A percentile compares a stretch with the other conserved stretches of the same genome.
These are phyloP conservation scores for Hawksworthiomyces lignivorus DNA, from an alignment of 2,329 filamentous ascomycete species.

Conservation along the genomic window DNA sequence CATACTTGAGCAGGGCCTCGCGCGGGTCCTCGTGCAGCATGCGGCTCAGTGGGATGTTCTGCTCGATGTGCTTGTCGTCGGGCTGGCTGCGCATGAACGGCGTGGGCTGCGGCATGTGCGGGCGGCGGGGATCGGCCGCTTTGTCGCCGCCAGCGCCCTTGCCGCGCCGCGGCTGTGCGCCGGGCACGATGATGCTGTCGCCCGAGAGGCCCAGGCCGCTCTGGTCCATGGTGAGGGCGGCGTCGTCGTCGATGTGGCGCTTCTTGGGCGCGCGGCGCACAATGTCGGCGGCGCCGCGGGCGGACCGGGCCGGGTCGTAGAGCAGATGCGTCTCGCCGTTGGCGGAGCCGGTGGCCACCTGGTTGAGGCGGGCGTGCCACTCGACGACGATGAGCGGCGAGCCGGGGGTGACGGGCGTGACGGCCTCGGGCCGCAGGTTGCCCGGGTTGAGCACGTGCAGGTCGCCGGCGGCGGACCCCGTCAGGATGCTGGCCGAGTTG, in stretches of 20 bases:
- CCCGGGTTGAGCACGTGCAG: conserved; percentile 91
- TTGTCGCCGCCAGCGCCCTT: conserved; percentile 63
- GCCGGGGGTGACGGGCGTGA: conserved; percentile 82
- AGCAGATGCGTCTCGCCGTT: conserved; percentile 86
- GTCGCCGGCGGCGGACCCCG: conserved; percentile 77
- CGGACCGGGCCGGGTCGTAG: conserved; percentile 80
- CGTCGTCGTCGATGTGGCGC: conserved; percentile 90
- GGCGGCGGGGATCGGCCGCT: conserved; percentile 69
- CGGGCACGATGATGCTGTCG: conserved; percentile 69
- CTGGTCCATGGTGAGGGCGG: conserved; percentile 76
- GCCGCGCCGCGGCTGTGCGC: conserved; percentile 40
- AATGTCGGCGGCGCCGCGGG: conserved; percentile 73
- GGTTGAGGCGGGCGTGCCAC: conserved; percentile 94
- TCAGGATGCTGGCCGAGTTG: conserved; percentile 75
- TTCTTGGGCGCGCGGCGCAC: conserved; percentile 93
- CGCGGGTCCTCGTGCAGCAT: conserved; percentile 96
- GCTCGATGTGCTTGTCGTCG: conserved; percentile 79
- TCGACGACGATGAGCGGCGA: conserved; percentile 74
- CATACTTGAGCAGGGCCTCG: conserved; percentile 91
- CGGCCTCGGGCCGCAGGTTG: conserved; percentile 74
- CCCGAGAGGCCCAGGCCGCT: conserved; percentile 66
- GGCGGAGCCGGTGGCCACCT: conserved; percentile 88
- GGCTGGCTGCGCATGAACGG: conserved; percentile 88
- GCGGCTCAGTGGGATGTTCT: conserved; percentile 79
- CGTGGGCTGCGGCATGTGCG: conserved; percentile 76